phyloP scores from a whole-genome alignment of 2,329 filamentous ascomycete species.

The Metarhizium rileyi region DNA sequence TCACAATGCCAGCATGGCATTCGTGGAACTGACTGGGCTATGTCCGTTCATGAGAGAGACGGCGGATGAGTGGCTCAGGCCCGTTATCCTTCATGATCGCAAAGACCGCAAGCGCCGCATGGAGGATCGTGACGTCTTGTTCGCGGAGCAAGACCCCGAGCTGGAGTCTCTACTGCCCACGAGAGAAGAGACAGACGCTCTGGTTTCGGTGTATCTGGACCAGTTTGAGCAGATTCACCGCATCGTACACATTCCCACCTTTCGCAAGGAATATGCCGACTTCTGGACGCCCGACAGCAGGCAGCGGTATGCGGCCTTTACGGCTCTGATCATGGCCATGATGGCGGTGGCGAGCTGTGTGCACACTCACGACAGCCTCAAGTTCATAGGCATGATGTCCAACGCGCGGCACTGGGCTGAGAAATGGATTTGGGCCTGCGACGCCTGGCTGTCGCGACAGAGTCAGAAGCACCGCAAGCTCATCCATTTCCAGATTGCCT shows the following conservation, averaged over 20 bases:
- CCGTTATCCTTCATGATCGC: conserved; percentile 43
- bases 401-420: conserved; percentile 45
- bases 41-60: conserved; percentile 54
- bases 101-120: conserved; percentile 47
- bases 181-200: conserved; percentile 37
- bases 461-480: conserved; percentile 52
- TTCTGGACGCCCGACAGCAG: conserved; percentile 41
- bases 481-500: conserved; percentile 51
- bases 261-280: conserved; percentile 43
- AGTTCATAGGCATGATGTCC: conserved; percentile 49
- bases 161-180: conserved; percentile 41
- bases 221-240: conserved; percentile 47
- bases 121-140: conserved; percentile 41
- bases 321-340: conserved; percentile 49
- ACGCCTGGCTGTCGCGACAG: conserved; percentile 43
- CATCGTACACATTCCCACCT: conserved; percentile 51
- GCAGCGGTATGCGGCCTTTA: conserved; percentile 42
- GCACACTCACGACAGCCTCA: conserved; percentile 39
- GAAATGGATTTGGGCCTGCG: conserved; percentile 46
- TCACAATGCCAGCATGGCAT: conserved; percentile 51
- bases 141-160: conserved; percentile 34
- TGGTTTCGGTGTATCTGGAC: conserved; percentile 41
- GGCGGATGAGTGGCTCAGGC: conserved; percentile 50
- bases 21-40: conserved; percentile 47
- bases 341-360: conserved; percentile 50